Evolutionary conservation across 2,329 filamentous ascomycete species (phyloP), one percentile per base, ranked within the genome.

Genomic region (Fusarium zealandicum): DNA sequence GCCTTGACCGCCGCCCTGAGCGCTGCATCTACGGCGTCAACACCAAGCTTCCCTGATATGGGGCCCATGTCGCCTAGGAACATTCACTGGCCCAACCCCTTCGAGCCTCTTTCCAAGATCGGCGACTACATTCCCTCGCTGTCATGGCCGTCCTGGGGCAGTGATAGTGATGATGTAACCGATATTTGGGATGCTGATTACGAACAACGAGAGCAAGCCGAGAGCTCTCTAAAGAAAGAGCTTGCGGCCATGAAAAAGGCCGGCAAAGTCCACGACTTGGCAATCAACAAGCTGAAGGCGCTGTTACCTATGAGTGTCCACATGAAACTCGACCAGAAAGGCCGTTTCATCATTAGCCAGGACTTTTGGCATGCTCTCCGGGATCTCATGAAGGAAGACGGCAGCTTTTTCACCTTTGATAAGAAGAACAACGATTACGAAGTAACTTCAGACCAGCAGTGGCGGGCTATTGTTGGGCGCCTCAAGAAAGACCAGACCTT

Each of bases 321-420:
- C 54, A 79, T 89, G 59, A 76, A 80, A 12, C 76, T 78, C 7
- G 70, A n/a, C n/a, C n/a, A 75, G 28, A 70, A 82, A 25, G 87
- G 86, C 12, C 77, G 80, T 9, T 71, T 76, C 0, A 72, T 81
- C 17, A 81, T 90, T 13, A 74, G 82, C 0, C 77, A 83, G 18
- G 80, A 85, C 3, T 89, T 92, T 54, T 92, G 85, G 82, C 77
- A 83, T 50, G 88, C 87, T 0, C 69, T 92, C 8, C 76, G 78
- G 18, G 80, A 82, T 46, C 77, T 81, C 51, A 80, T 89, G 40
- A 74, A 73, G 16, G 70, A 74, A 1, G 82, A 83, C 36, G 73
- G 74, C 2, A 72, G 74, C 25, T 75, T 85, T 32, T 67, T 84
- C 31, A 79, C 74, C 3, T 63, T 83, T 3, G 74, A 81, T 30